Percentiles rank a stretch among this genome's conserved stretches.
These are phyloP conservation scores for Pseudogymnoascus sp. DNA, from an alignment of 2,329 filamentous ascomycete species.

Conservation along the genomic window DNA sequence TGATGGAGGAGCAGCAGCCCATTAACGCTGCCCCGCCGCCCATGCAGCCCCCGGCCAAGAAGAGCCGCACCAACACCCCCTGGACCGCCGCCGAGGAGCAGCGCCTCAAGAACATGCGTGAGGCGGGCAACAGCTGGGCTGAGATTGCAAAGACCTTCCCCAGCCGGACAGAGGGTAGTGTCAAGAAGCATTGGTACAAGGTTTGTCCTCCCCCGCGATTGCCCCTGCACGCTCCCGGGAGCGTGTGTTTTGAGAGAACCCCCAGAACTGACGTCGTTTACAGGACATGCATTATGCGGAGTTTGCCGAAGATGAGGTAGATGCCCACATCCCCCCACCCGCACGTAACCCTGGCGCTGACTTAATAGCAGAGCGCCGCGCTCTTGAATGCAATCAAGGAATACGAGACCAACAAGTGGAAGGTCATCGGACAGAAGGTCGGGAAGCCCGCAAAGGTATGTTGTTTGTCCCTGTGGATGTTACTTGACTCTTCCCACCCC, in stretches of 20 bases:
- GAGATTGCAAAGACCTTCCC: conserved; percentile 99
- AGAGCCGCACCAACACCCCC: conserved; percentile 95
- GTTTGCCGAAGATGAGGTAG: conserved; percentile 93
- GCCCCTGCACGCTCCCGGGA: neutral
- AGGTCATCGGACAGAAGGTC: conserved; percentile 91
- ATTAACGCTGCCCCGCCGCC: conserved; percentile 16
- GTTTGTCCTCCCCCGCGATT: conserved; percentile 37
- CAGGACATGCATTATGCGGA: conserved; percentile 99
- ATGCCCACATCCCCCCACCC: conserved; percentile 11
- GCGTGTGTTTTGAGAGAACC: neutral
- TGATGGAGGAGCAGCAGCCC: neutral
- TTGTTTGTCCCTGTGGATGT: conserved; percentile 23
- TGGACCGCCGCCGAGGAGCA: conserved; percentile 96
- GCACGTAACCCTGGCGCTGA: conserved; percentile 23
- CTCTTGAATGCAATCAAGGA: conserved; percentile 94
- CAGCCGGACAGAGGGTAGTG: conserved; percentile 86
- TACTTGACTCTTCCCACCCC: neutral
- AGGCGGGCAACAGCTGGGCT: conserved; percentile 89
- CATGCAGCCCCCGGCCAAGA: conserved; percentile 62
- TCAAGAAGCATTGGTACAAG: conserved; percentile 99
- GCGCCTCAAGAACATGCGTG: conserved; percentile 86
- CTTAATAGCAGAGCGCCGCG: conserved; percentile 36
- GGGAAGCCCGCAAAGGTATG: conserved; percentile 90
- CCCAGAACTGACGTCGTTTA: conserved; percentile 16
- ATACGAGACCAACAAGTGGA: conserved; percentile 98